Evolutionary conservation across 1,139 yeast species (phyloP).

Genomic region (Pichia sp.): DNA sequence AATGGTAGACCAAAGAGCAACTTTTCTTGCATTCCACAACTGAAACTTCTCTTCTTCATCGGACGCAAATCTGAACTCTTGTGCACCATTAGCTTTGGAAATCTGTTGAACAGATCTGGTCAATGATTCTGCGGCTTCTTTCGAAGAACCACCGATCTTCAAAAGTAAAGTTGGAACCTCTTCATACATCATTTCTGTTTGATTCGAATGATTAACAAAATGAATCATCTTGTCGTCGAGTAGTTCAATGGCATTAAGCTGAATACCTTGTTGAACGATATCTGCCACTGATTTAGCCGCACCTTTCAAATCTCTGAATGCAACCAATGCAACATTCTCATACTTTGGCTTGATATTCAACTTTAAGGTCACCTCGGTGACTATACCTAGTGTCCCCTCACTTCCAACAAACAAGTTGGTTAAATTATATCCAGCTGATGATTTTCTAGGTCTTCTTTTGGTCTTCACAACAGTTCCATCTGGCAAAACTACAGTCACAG

Average conservation of each 20-base stretch:
- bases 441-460: constrained; percentile 63
- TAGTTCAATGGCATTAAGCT: constrained; percentile 62
- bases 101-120: constrained; percentile 46
- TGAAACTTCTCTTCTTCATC: constrained; percentile 59
- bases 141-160: constrained; percentile 64
- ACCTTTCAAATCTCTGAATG: constrained; percentile 50
- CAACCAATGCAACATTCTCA: constrained; percentile 61
- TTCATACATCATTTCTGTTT: constrained; percentile 55
- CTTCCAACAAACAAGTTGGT: constrained; percentile 64
- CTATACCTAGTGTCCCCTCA: constrained; percentile 73
- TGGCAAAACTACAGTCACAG: constrained; percentile 67
- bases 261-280: constrained; percentile 53
- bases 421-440: constrained; percentile 72
- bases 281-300: constrained; percentile 63
- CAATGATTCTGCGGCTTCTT: constrained; percentile 46
- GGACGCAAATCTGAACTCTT: constrained; percentile 53
- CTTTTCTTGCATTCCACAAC: constrained; percentile 84
- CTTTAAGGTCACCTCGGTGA: constrained; percentile 67
- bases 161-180: constrained; percentile 74
- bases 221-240: constrained; percentile 66
- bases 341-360: constrained; percentile 56
- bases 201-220: constrained; percentile 54
- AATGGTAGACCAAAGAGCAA: constrained; percentile 81
- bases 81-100: constrained; percentile 37
- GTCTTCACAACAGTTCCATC: constrained; percentile 76